phyloP scores from a whole-genome alignment of 805 yeast species.

The Schwanniomyces occidentalis region DNA sequence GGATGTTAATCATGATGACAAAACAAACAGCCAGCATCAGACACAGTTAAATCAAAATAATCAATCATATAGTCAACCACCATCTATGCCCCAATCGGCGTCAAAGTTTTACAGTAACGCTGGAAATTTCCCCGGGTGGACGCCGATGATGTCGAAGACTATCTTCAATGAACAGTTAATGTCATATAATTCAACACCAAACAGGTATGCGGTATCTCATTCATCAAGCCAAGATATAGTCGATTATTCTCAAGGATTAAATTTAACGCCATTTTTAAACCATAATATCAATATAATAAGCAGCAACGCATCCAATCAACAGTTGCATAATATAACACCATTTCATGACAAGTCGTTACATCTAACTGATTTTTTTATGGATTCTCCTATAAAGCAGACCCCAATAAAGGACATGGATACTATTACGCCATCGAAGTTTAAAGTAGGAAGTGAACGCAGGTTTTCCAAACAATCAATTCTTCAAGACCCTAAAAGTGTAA shows the following conservation, averaged over 20 bases:
- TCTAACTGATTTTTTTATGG: slow-evolving; percentile 44
- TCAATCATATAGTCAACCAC: background rate
- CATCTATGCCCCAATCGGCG: slow-evolving; percentile 22
- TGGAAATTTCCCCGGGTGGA: slow-evolving; percentile 38
- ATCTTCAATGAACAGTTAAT: slow-evolving; percentile 33
- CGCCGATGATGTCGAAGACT: slow-evolving; percentile 42
- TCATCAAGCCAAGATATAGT: slow-evolving; percentile 15
- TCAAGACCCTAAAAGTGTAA: slow-evolving; percentile 30
- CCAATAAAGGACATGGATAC: slow-evolving; percentile 38
- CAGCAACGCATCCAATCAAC: slow-evolving; percentile 12
- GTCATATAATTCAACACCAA: slow-evolving; percentile 39
- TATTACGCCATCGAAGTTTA: slow-evolving; percentile 42
- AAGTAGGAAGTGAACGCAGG: slow-evolving; percentile 20
- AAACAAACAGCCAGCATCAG: slow-evolving; percentile 3
- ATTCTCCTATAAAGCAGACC: slow-evolving; percentile 40
- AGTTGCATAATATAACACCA: slow-evolving; percentile 38
- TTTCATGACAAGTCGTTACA: slow-evolving; percentile 43
- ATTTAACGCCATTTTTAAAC: slow-evolving; percentile 43
- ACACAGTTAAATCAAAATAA: slow-evolving; percentile 1
- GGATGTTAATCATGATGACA: slow-evolving; percentile 7
- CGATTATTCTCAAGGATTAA: slow-evolving; percentile 36
- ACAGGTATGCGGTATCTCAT: slow-evolving; percentile 17
- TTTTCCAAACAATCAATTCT: slow-evolving; percentile 16
- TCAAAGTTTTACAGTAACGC: slow-evolving; percentile 17
- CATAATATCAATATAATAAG: slow-evolving; percentile 29